Evolutionary conservation across 78 protist genomes (phyloP).

Genomic region (Dictyostelium intermedium): DNA sequence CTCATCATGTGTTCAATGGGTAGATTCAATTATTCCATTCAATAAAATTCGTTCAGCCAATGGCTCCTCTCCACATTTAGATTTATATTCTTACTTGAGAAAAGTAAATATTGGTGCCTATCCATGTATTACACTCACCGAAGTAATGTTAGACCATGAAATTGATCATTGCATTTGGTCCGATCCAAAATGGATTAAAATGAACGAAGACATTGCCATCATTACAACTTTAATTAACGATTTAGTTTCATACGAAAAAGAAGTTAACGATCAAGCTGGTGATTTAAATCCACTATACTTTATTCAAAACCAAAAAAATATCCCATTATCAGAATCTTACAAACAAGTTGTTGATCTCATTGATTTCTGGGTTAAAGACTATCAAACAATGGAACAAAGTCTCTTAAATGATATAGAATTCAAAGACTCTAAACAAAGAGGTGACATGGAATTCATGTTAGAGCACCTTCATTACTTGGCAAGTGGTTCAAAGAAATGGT

Average conservation of each 20-base stretch:
- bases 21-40: constrained; percentile 65
- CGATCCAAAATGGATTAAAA: constrained; percentile 72
- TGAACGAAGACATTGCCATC: constrained; percentile 75
- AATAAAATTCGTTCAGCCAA: constrained; percentile 24
- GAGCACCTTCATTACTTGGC: constrained; percentile 52
- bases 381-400: background rate
- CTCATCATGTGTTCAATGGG: constrained; percentile 75
- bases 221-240: constrained; percentile 60
- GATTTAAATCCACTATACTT: constrained; percentile 51
- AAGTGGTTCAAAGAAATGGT: constrained; percentile 63
- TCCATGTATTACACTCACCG: constrained; percentile 66
- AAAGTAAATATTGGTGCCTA: constrained; percentile 72
- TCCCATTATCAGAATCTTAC: constrained; percentile 7
- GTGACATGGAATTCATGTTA: constrained; percentile 12
- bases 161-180: constrained; percentile 45
- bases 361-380: constrained; percentile 31
- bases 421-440: background rate
- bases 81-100: constrained; percentile 63
- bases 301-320: constrained; percentile 27
- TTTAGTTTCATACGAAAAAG: constrained; percentile 59
- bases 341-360: constrained; percentile 48
- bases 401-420: background rate
- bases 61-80: constrained; percentile 59
- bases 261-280: constrained; percentile 58
- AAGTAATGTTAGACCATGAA: constrained; percentile 44